phyloP scores from a whole-genome alignment of 164 flowering plant genomes.

The Vitis rotundifolia region DNA sequence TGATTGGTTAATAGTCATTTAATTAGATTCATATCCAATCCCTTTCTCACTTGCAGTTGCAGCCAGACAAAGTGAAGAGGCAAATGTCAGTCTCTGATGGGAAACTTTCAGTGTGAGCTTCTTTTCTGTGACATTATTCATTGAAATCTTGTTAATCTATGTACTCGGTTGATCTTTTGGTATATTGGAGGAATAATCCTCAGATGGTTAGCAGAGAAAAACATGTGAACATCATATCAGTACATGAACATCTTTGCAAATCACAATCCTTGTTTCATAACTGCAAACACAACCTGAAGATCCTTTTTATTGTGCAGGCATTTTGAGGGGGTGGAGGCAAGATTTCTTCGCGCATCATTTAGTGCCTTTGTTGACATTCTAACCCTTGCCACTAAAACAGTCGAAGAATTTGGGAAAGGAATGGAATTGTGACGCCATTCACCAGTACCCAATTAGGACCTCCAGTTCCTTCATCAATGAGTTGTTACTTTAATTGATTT shows the following conservation, averaged over 20 bases:
- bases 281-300: background rate
- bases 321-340: slow-evolving; percentile 91
- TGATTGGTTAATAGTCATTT: background rate
- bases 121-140: background rate
- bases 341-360: slow-evolving; percentile 91
- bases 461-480: too few species aligned
- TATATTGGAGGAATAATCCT: too few species aligned
- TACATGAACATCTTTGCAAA: too few species aligned
- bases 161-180: too few species aligned
- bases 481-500: too few species aligned
- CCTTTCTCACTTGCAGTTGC: slow-evolving; percentile 55
- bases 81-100: slow-evolving; percentile 57
- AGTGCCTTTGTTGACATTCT: slow-evolving; percentile 86
- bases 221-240: too few species aligned
- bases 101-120: slow-evolving; percentile 75
- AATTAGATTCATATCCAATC: slow-evolving; percentile 10
- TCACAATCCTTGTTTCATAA: too few species aligned
- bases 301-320: slow-evolving; percentile 38
- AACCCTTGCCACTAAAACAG: slow-evolving; percentile 74
- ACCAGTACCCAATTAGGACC: too few species aligned
- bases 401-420: slow-evolving; percentile 70
- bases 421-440: slow-evolving; percentile 19
- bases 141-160: background rate
- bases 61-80: slow-evolving; percentile 84
- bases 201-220: too few species aligned